These are phyloP conservation scores for Herpetospermum pedunculosum DNA, from an alignment of 306 rosid species.

Conservation along the genomic window DNA sequence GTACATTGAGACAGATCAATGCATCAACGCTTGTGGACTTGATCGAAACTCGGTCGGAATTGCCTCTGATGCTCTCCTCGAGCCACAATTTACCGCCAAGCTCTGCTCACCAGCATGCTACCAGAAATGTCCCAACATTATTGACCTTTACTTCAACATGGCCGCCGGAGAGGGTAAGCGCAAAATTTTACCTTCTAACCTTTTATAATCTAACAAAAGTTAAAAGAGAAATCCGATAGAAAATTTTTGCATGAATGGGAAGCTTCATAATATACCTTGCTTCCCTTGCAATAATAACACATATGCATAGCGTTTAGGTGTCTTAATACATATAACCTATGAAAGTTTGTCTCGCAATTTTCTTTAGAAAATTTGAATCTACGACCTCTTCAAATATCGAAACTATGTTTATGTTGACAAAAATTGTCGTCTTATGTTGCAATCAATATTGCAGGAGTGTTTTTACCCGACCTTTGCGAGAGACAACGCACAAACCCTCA, in stretches of 20 bases:
- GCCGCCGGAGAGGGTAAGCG: constrained; percentile 53
- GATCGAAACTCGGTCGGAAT: constrained; percentile 60
- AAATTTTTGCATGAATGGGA: no score
- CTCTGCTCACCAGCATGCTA: constrained; percentile 63
- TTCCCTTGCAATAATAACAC: no score
- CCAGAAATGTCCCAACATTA: constrained; percentile 57
- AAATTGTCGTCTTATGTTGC: neutral
- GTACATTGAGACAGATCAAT: constrained; percentile 50
- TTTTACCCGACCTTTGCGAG: constrained; percentile 55
- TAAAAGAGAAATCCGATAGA: no score
- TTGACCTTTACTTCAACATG: constrained; percentile 51
- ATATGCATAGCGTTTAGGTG: no score
- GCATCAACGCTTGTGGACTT: constrained; percentile 65
- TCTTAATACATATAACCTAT: no score
- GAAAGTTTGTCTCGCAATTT: no score
- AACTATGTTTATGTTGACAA: neutral
- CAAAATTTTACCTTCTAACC: neutral
- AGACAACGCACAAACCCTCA: constrained; percentile 43
- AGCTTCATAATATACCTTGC: no score
- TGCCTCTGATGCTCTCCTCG: constrained; percentile 72
- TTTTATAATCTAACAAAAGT: no score
- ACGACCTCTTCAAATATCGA: no score
- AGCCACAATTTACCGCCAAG: constrained; percentile 50
- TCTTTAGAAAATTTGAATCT: no score
- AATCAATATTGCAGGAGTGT: constrained; percentile 19